Conservation (phyloP, 257 asterid genomes). For the Echites panduratus region DNA sequence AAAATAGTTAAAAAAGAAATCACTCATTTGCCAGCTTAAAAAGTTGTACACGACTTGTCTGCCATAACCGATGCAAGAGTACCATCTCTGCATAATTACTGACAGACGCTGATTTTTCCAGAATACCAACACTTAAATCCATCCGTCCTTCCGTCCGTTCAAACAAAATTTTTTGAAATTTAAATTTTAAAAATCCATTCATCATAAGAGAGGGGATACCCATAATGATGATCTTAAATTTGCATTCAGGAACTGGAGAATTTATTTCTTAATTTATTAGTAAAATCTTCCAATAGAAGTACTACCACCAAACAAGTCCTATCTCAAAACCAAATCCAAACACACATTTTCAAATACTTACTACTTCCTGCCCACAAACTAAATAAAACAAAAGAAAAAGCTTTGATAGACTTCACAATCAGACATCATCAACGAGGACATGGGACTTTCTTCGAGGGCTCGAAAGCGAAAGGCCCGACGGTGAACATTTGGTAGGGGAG, state of each 20-base stretch:
- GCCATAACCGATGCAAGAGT: not conserved
- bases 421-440: conserved; percentile 24
- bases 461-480: conserved; percentile 75
- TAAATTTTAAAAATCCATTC: not conserved
- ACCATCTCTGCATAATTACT: not conserved
- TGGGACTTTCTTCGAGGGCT: conserved; percentile 34
- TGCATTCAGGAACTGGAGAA: not conserved
- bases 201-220: no score
- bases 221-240: no score
- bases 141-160: no score
- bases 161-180: not conserved
- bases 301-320: not conserved
- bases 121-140: no score
- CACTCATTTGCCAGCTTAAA: not conserved
- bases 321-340: not conserved
- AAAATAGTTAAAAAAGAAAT: no score
- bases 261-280: not conserved
- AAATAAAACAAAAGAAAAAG: no score
- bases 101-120: not conserved
- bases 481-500: conserved; percentile 33
- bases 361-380: not conserved
- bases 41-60: not conserved
- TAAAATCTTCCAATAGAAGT: not conserved
- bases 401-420: no score
- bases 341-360: not conserved